These are phyloP conservation scores for Micractinium conductrix DNA, from an alignment of 139 green algal genomes.

Conservation along the genomic window DNA sequence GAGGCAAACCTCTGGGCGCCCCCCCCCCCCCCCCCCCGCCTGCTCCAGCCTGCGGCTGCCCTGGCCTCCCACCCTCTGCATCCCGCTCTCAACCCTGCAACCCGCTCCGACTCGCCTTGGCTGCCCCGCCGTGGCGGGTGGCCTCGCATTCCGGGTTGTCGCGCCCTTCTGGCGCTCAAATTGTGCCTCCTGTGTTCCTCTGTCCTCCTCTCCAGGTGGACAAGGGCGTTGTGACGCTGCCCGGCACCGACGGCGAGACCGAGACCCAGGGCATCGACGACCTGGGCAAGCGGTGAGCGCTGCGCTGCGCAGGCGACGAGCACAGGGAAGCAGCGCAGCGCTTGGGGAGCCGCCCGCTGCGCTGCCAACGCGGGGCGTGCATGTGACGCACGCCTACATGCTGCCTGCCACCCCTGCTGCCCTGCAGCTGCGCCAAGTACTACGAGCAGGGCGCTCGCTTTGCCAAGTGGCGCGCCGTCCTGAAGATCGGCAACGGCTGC, in stretches of 20 bases:
- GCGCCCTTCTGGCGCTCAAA: too few species aligned
- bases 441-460: slow-evolving; percentile 84
- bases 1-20: too few species aligned
- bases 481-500: slow-evolving; percentile 75
- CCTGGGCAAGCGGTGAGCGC: slow-evolving; percentile 65
- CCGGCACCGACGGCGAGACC: slow-evolving; percentile 64
- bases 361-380: too few species aligned
- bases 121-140: too few species aligned
- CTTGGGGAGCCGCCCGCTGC: too few species aligned
- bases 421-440: slow-evolving; percentile 51
- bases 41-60: too few species aligned
- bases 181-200: background rate
- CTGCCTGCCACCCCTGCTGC: background rate
- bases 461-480: slow-evolving; percentile 91
- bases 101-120: too few species aligned
- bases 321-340: too few species aligned
- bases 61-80: background rate
- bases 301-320: too few species aligned
- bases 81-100: background rate
- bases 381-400: too few species aligned
- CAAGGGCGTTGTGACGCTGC: slow-evolving; percentile 70
- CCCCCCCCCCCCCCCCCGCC: too few species aligned
- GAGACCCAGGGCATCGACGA: slow-evolving; percentile 82
- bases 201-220: slow-evolving; percentile 33
- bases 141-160: background rate